Conservation (phyloP, 306 rosid species). For the Trichosanthes cucumerina region DNA sequence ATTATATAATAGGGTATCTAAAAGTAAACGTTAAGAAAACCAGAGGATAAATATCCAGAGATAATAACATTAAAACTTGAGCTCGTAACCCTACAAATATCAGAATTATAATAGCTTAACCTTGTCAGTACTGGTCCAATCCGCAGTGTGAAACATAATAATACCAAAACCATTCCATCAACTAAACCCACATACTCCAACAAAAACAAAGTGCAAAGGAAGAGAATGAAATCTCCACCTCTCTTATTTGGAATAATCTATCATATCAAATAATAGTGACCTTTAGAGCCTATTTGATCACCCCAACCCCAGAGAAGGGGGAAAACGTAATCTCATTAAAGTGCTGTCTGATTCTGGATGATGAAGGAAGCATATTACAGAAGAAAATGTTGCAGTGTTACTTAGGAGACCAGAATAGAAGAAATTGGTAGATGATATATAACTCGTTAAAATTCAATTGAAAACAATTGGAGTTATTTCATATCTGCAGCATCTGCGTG, state of each 20-base stretch:
- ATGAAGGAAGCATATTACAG: background rate
- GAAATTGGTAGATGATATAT: background rate
- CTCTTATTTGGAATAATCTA: background rate
- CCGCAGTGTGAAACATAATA: background rate
- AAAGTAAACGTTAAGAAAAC: background rate
- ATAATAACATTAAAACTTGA: background rate
- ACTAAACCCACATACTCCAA: background rate
- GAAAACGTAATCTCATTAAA: background rate
- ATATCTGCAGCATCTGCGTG: background rate
- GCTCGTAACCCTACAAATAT: background rate
- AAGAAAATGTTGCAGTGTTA: background rate
- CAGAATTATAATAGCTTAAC: background rate
- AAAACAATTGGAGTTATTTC: background rate
- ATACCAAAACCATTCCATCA: background rate
- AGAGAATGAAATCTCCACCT: background rate
- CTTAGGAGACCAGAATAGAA: background rate
- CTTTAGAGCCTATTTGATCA: background rate
- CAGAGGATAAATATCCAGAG: background rate
- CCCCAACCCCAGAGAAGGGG: background rate
- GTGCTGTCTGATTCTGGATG: background rate
- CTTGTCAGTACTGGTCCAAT: background rate
- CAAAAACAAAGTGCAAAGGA: background rate
- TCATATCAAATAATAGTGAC: background rate
- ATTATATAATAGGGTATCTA: background rate
- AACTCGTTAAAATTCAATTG: background rate